A percentile compares a stretch with the other conserved stretches of the same genome.
Evolutionary conservation across 345 rosid genomes (phyloP).

Genomic region (Salix viminalis): DNA sequence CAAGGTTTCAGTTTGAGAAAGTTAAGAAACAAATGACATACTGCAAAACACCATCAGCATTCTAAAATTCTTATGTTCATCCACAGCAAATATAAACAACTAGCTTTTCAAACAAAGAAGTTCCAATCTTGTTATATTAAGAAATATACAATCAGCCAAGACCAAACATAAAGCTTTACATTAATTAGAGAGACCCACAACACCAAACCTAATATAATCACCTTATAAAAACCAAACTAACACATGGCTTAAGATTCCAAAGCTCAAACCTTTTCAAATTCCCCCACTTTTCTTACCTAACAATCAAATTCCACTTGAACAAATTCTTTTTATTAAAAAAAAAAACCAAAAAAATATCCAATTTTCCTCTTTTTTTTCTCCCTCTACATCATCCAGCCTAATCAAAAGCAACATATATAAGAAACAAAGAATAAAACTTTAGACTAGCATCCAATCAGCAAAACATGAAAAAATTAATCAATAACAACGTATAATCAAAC

Average conservation of each 20-base stretch:
- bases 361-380: not conserved
- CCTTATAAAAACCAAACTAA: not conserved
- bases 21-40: not conserved
- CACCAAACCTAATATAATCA: not conserved
- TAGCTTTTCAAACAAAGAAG: not conserved
- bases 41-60: not conserved
- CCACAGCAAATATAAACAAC: not conserved
- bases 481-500: not conserved
- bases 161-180: not conserved
- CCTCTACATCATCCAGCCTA: not conserved
- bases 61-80: not conserved
- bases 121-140: not conserved
- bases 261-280: not conserved
- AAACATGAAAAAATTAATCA: not conserved
- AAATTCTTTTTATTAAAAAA: not conserved
- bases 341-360: not conserved
- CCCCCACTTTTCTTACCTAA: not conserved
- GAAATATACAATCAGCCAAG: not conserved
- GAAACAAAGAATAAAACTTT: not conserved
- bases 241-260: slow-evolving; percentile 1
- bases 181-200: not conserved
- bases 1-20: not conserved
- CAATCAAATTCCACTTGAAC: not conserved
- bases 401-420: not conserved
- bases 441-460: not conserved